Conservation (phyloP, 1,284 basidiomycete species). For the Pseudozyma thailandica region DNA sequence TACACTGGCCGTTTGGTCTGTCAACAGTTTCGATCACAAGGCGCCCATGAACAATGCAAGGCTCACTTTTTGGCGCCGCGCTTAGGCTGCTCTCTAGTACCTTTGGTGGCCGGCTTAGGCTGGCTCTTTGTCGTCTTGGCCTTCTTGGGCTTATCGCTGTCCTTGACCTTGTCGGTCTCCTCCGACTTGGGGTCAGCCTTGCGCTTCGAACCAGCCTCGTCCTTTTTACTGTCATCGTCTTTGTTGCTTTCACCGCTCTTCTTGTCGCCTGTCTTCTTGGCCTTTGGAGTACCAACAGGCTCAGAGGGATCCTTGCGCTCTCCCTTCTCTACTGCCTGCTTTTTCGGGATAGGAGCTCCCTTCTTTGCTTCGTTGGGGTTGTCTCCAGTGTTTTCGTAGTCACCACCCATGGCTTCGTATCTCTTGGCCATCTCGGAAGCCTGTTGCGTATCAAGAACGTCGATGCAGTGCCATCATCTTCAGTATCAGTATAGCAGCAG, state of each 20-base stretch:
- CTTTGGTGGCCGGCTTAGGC: conserved; percentile 32
- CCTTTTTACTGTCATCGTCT: conserved; percentile 7
- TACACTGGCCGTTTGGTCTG: too few relatives aligned
- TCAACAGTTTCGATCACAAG: too few relatives aligned
- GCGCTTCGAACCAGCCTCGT: conserved; percentile 9
- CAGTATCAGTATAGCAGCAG: neutral
- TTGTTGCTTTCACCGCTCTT: conserved; percentile 11
- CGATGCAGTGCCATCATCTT: neutral
- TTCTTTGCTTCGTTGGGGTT: conserved; percentile 70
- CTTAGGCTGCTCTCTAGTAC: conserved; percentile 37
- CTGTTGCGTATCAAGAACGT: neutral
- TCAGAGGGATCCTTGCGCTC: conserved; percentile 42
- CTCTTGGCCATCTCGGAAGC: conserved; percentile 68
- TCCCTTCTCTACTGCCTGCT: conserved; percentile 48
- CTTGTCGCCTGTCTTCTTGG: conserved; percentile 12
- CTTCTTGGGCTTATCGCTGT: conserved; percentile 10
- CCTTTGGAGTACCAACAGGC: conserved; percentile 32
- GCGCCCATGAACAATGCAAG: neutral
- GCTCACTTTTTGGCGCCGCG: conserved; percentile 43
- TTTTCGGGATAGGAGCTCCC: conserved; percentile 69
- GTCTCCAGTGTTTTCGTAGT: conserved; percentile 69
- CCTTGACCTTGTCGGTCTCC: conserved; percentile 4
- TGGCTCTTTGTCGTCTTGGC: conserved; percentile 8
- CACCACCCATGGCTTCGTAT: conserved; percentile 69
- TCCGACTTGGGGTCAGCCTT: conserved; percentile 25